Evolutionary conservation across 2,329 filamentous ascomycete species (phyloP), one percentile per base, ranked within the genome.

Genomic region (Fusarium sp.): DNA sequence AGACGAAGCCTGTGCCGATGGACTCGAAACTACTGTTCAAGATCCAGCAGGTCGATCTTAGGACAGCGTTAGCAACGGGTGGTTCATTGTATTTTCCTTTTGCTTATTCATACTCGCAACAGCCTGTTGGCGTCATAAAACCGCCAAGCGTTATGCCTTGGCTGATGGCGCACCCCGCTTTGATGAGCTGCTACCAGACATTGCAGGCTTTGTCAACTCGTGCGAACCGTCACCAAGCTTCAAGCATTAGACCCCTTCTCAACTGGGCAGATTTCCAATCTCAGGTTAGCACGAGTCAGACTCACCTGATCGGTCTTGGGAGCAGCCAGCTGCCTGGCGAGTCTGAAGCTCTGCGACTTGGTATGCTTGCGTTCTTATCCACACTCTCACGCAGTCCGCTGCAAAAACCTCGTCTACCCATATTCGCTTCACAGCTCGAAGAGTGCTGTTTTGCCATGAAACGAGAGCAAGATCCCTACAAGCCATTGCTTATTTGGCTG

Each of bases 1-100:
- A 48, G 22, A 58, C n/a, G 0, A 48, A 41, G 3, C 28, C 30
- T 0, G 32, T 36, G 13, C 22, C 28, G 4, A 8, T 45, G 20
- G 65, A 67, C 10, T 41, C 44, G 5, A 66, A 67, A 18, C 28
- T 67, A 5, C 5, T 67, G 1, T 67, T 61, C 2, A 67, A 67
- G 35, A 61, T 67, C 6, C 65, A 67, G 12, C 65, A 67, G 28
- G 22, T 67, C 8, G 65, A 67, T 7, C 15, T 67, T 1, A 67
- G 65, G 12, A 28, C 26, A 28, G 15, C 65, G 1, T 15, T 67
- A 15, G 65, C 65, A 9, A 60, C 39, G 1, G 44, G 45, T 6
- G 22, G 2, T 1, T 22, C 63, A 18, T 3, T 67, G 0, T 14
- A 26, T 5, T 58, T 67, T 8, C 38, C 53, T 1, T n/a, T 53